These are phyloP conservation scores for Lachancea thermotolerans DNA, from an alignment of 805 yeast genomes.

Conservation along the genomic window DNA sequence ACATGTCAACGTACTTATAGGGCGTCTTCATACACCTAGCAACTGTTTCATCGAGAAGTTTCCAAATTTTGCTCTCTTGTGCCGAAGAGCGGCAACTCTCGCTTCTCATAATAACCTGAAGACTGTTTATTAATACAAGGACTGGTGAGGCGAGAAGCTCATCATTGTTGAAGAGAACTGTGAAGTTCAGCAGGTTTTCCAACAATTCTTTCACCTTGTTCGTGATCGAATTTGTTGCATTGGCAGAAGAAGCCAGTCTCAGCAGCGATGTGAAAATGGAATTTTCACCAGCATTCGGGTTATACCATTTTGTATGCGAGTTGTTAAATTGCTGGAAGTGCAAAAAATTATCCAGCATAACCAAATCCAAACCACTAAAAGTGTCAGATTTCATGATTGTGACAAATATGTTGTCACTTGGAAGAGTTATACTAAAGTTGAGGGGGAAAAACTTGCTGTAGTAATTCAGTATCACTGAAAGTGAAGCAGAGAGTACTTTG, in stretches of 20 bases:
- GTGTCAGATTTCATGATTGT: constrained; percentile 30
- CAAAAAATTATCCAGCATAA: constrained; percentile 52
- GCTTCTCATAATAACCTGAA: constrained; percentile 25
- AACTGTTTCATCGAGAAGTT: constrained; percentile 66
- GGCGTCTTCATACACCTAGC: constrained; percentile 69
- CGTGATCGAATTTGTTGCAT: constrained; percentile 26
- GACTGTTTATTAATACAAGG: constrained; percentile 45
- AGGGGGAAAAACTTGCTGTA: constrained; percentile 37
- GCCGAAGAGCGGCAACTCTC: constrained; percentile 5
- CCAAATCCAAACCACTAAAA: constrained; percentile 48
- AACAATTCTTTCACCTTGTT: constrained; percentile 46
- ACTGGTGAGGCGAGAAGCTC: constrained; percentile 46
- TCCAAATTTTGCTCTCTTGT: constrained; percentile 42
- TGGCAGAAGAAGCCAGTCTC: constrained; percentile 40
- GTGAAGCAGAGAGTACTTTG: constrained; percentile 43
- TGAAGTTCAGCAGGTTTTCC: constrained; percentile 41
- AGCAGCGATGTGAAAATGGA: constrained; percentile 66
- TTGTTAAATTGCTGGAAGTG: constrained; percentile 51
- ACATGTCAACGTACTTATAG: constrained; percentile 71
- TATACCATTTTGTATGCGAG: constrained; percentile 76
- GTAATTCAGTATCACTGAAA: constrained; percentile 38
- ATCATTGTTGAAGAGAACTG: constrained; percentile 47
- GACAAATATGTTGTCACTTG: constrained; percentile 31
- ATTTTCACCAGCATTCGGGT: constrained; percentile 37
- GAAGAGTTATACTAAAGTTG: constrained; percentile 25